Evolutionary conservation across 495 filamentous ascomycete species (phyloP), one percentile per base, ranked within the genome.

Genomic region (Podospora tetraspora): DNA sequence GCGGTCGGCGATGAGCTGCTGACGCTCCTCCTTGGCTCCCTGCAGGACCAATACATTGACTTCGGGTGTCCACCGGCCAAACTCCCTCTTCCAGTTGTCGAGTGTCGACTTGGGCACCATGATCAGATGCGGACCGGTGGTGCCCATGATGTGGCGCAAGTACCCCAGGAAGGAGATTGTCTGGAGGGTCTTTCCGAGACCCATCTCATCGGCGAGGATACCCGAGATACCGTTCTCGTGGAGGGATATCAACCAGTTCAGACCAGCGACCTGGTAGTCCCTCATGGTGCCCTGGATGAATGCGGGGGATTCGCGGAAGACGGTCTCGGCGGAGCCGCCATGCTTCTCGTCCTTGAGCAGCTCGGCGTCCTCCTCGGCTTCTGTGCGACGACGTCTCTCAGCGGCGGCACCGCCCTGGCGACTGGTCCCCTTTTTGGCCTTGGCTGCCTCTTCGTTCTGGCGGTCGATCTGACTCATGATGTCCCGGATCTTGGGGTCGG

Each of bases 191-290:
- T 97, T 97, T 61, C 94, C 94, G 29, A 97, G 79, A 74, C 94
- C 94, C 94, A 97, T 97, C 80, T 99, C 95, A 77, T 99, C 95
- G 64, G 95, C 95, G 66, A 99, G 80, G 68, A 99, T 99, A 64
- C 95, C 95, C 25, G 94, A 97, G 72, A 99, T 99, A 79, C 95
- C 95, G 74, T 99, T 99, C 79, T 98, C 95, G 74, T 99, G 95
- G 12, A 99, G 85, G 2, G 94, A 97, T 68, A 98, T 92, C n/a
- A 99, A 87, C 95, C 95, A 99, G 74, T 99, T 99, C 69, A 99
- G 76, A 64, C 95, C 95, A 16, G 91, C 90, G 71, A 99, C 83
- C 77, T 99, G 95, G 76, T 99, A 99, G 73, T 99, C 95, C 73
- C 95, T 90, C 90, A 99, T 97, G 64, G 86, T 81, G 59, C 91